Evolutionary conservation across 495 filamentous ascomycete genomes (phyloP).

Genomic region (Penicillium paxilli): DNA sequence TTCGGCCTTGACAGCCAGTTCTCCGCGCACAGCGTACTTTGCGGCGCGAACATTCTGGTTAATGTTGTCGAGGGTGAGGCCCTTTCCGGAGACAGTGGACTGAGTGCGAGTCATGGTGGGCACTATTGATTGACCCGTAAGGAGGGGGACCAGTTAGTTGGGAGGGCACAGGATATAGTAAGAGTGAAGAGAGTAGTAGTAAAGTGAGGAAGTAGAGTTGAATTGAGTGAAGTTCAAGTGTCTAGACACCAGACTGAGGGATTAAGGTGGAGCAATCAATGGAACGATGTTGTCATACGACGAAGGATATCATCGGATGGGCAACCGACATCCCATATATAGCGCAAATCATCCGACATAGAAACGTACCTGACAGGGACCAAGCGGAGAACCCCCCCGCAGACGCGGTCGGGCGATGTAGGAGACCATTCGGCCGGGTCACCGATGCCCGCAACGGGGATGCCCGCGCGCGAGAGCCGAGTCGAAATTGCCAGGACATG

Average conservation of each 20-base stretch:
- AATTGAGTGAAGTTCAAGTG: constrained; percentile 1
- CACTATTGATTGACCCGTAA: constrained; percentile 16
- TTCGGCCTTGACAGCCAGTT: constrained; percentile 88
- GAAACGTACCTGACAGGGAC: constrained; percentile 29
- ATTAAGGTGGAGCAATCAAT: constrained; percentile 1
- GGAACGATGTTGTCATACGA: constrained; percentile 8
- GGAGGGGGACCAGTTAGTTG: constrained; percentile 20
- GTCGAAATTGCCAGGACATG: constrained; percentile 41
- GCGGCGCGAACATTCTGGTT: constrained; percentile 82
- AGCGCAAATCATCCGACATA: constrained; percentile 14
- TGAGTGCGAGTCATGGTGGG: constrained; percentile 31
- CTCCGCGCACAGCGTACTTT: constrained; percentile 95
- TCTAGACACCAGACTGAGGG: neutral
- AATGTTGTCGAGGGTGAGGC: constrained; percentile 84
- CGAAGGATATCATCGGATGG: neutral
- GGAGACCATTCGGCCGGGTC: constrained; percentile 39
- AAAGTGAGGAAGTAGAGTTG: neutral
- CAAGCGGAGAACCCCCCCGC: constrained; percentile 29
- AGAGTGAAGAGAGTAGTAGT: constrained; percentile 14
- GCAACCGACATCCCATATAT: constrained; percentile 19
- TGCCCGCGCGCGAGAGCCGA: constrained; percentile 36
- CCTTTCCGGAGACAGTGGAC: constrained; percentile 40
- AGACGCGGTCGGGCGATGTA: constrained; percentile 27
- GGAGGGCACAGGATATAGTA: constrained; percentile 3
- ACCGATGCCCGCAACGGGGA: constrained; percentile 32